Base-by-base conservation (phyloP, 2,329 filamentous ascomycete genomes). In the Fusarium metavorans region DNA sequence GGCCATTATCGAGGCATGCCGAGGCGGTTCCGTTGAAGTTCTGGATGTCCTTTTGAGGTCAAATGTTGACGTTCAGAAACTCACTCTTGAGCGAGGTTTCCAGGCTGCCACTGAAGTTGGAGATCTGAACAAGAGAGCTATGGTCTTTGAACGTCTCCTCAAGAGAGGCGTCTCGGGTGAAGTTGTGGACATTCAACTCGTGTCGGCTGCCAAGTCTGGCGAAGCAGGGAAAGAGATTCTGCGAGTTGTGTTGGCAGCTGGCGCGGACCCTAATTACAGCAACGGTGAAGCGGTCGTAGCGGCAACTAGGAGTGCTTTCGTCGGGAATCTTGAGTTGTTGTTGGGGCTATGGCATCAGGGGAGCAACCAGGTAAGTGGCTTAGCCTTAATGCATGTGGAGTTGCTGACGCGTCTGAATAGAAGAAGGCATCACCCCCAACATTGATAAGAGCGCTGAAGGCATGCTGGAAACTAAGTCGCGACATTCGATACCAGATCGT, bases 241-340 rank as follows among this genome's bases (percentile, higher is more conserved):
- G 35, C 82, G 80, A 32, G 84, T 90, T 11, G 77, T 92, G 20
- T 80, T 92, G 5, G 79, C 79, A 1, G 84, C 87, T 35, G 89
- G 89, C 0, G 90, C 89, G 4, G 87, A 88, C 63, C 86, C 88
- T 0, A 87, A 91, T 74, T 87, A 87, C 76, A 87, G 87, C 23
- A 83, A 85, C 11, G 89, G 89, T 1, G 88, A 90, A 63, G 86
- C 88, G 6, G 84, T 91, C 5, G 87, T 89, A 73, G 86, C 88
- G 13, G 88, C 89, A 1, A 86, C 87, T 1, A 83, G 86, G 39
- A 88, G 86, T 68, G 88, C 87, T 0, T 87, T 86, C 67, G 79
- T 89, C 43, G 83, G 81, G 0, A 89, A 83, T 34, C 80, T 91
- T 10, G 84, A 87, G 76, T 78, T 90, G 62, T 83, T 91, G 59